These are phyloP conservation scores for Phytophthora pistaciae DNA, from an alignment of 352 stramenopile species.

Conservation along the genomic window DNA sequence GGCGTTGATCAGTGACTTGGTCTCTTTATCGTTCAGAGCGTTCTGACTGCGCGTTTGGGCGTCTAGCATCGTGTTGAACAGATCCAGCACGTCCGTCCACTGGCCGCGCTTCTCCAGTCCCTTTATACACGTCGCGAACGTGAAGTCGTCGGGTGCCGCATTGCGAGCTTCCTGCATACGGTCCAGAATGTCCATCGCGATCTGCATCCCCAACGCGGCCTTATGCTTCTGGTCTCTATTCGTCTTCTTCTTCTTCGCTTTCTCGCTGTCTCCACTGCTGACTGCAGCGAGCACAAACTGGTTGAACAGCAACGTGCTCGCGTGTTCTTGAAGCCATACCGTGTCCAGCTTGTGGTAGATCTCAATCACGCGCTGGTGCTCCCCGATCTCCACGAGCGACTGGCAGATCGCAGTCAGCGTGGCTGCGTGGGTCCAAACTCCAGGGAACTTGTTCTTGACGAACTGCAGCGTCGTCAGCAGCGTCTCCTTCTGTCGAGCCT, in stretches of 20 bases:
- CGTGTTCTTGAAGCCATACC: slow-evolving; percentile 47
- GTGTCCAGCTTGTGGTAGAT: slow-evolving; percentile 56
- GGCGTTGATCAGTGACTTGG: slow-evolving; percentile 50
- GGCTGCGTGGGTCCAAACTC: slow-evolving; percentile 43
- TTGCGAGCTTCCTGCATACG: slow-evolving; percentile 48
- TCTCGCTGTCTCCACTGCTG: slow-evolving; percentile 15
- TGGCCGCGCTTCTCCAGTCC: slow-evolving; percentile 58
- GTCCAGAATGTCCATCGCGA: slow-evolving; percentile 53
- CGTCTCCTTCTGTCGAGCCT: slow-evolving; percentile 53
- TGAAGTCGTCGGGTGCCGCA: slow-evolving; percentile 65
- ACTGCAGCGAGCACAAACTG: slow-evolving; percentile 69
- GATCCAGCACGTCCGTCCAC: slow-evolving; percentile 52
- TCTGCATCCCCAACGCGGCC: slow-evolving; percentile 24
- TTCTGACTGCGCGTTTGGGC: slow-evolving; percentile 33
- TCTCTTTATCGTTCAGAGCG: background rate
- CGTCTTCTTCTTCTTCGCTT: slow-evolving; percentile 3
- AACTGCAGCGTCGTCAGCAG: slow-evolving; percentile 59
- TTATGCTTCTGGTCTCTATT: slow-evolving; percentile 1
- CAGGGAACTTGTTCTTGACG: slow-evolving; percentile 51
- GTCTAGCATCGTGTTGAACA: slow-evolving; percentile 72
- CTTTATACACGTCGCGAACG: slow-evolving; percentile 69
- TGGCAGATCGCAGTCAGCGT: slow-evolving; percentile 75
- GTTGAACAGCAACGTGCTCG: slow-evolving; percentile 62
- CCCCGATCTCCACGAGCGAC: slow-evolving; percentile 57
- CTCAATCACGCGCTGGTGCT: slow-evolving; percentile 49